Conservation (phyloP, 805 yeast species). For the Ogataea parapolymorpha region DNA sequence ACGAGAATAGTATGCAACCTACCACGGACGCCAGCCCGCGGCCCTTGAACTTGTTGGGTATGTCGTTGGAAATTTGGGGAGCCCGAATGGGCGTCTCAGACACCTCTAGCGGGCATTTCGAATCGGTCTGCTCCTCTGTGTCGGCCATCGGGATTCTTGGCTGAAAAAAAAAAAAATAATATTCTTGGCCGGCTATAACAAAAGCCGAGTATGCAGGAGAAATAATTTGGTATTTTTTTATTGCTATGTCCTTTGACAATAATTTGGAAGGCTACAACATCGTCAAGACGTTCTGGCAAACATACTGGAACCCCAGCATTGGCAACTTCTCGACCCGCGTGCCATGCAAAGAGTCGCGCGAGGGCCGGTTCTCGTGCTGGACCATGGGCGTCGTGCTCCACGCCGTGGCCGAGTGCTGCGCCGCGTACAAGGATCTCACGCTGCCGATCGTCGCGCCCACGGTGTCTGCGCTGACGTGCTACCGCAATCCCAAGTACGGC, state of each 20-base stretch:
- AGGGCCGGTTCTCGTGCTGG: conserved; percentile 62
- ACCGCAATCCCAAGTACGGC: conserved; percentile 46
- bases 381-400: conserved; percentile 64
- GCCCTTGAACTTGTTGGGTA: conserved; percentile 67
- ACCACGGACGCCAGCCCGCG: conserved; percentile 52
- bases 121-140: background rate
- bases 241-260: conserved; percentile 25
- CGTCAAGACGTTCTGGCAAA: conserved; percentile 40
- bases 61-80: conserved; percentile 12
- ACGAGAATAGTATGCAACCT: conserved; percentile 48
- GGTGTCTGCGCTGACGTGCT: conserved; percentile 45
- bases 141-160: background rate
- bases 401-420: conserved; percentile 63
- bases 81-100: background rate
- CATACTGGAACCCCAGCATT: conserved; percentile 38
- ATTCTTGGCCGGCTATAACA: too few species aligned
- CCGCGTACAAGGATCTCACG: conserved; percentile 49
- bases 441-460: conserved; percentile 53
- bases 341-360: conserved; percentile 43
- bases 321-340: conserved; percentile 39
- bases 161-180: background rate
- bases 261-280: conserved; percentile 38
- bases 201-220: too few species aligned
- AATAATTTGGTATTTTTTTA: background rate
- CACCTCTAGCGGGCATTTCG: background rate